Percentiles rank a stretch among this genome's conserved stretches.
phyloP scores from a whole-genome alignment of 225 moss, liverwort and hornwort species.

The Polytrichum commune region DNA sequence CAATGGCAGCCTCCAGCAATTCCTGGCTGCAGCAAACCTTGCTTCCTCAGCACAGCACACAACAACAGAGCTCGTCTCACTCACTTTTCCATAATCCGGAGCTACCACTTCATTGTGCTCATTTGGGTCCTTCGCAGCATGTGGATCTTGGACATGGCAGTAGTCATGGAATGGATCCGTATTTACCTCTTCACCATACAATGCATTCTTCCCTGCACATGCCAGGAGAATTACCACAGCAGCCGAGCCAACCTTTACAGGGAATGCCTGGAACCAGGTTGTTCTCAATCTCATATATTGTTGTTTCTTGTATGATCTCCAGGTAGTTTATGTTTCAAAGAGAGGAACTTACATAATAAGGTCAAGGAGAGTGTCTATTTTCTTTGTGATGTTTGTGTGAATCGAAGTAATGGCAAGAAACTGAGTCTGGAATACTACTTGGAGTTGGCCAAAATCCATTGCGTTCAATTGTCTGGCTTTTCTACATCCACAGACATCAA shows the following conservation, averaged over 20 bases:
- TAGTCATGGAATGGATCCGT: slow-evolving; percentile 56
- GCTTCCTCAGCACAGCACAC: slow-evolving; percentile 54
- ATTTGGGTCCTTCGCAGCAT: slow-evolving; percentile 48
- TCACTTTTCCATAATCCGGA: slow-evolving; percentile 67
- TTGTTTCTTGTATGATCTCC: background rate
- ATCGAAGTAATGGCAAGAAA: background rate
- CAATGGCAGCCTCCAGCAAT: slow-evolving; percentile 84
- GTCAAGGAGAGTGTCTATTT: background rate
- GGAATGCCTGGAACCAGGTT: slow-evolving; percentile 67
- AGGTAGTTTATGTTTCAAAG: background rate
- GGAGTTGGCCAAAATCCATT: background rate
- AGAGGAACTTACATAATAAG: background rate
- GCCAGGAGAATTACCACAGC: slow-evolving; percentile 59
- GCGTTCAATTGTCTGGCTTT: slow-evolving; percentile 4
- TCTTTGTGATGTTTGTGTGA: background rate
- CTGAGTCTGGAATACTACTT: background rate
- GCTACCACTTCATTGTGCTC: slow-evolving; percentile 47
- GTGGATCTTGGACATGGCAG: slow-evolving; percentile 38
- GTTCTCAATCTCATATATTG: slow-evolving; percentile 1
- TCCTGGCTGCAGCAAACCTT: slow-evolving; percentile 85
- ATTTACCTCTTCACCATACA: slow-evolving; percentile 55
- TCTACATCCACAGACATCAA: background rate
- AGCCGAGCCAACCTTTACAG: slow-evolving; percentile 32
- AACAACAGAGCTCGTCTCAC: slow-evolving; percentile 60
- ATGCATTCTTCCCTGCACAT: slow-evolving; percentile 66